Conservation (phyloP, 176 grass and related monocot species). For the Eleusine indica region DNA sequence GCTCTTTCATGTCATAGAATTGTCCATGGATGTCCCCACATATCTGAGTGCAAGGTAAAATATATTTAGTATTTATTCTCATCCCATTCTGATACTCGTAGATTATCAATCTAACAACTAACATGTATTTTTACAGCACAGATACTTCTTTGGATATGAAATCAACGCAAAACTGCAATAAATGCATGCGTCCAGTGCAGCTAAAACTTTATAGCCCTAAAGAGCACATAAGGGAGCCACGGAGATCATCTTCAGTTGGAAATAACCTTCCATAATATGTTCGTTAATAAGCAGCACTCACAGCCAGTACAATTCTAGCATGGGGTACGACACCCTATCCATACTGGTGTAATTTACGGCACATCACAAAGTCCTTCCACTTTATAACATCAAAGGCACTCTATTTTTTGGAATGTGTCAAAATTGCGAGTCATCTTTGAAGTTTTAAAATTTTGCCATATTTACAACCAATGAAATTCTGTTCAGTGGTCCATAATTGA, state of each 20-base stretch:
- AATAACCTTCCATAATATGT: not conserved
- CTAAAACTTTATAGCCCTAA: not conserved
- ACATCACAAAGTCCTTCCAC: not conserved
- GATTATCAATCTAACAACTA: slow-evolving; percentile 7
- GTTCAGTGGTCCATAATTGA: not conserved
- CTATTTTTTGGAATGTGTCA: not conserved
- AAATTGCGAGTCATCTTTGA: not conserved
- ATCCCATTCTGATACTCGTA: slow-evolving; percentile 21
- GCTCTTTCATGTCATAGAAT: slow-evolving; percentile 99
- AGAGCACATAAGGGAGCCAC: not conserved
- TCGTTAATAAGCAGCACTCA: not conserved
- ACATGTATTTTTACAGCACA: not conserved
- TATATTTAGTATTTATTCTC: slow-evolving; percentile 19
- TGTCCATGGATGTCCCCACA: slow-evolving; percentile 99
- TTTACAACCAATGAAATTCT: slow-evolving; percentile 13
- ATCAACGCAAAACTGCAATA: not conserved
- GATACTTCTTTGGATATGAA: not conserved
- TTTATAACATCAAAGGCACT: not conserved
- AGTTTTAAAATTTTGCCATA: not conserved
- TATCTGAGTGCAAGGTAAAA: slow-evolving; percentile 59
- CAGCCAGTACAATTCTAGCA: slow-evolving; percentile 12
- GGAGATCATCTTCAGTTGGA: not conserved
- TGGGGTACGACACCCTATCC: not conserved
- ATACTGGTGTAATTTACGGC: not conserved
- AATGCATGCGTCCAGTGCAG: not conserved